Evolutionary conservation across 1,139 yeast species (phyloP).

Genomic region (Meyerozyma carpophila): DNA sequence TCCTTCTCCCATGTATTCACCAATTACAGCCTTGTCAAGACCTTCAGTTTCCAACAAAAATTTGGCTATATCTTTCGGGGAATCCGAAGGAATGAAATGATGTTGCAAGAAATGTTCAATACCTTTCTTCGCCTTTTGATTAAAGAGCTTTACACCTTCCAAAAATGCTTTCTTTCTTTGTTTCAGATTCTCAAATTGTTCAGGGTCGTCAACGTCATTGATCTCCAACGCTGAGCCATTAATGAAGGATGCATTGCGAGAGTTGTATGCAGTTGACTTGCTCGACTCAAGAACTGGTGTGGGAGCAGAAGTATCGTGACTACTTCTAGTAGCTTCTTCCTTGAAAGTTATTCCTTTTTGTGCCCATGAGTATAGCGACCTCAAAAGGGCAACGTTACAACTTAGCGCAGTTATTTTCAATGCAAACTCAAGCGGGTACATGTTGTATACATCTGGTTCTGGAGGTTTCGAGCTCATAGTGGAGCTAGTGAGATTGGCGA

Average conservation of each 20-base stretch:
- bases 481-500: conserved; percentile 72
- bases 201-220: conserved; percentile 62
- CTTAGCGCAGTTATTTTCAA: conserved; percentile 77
- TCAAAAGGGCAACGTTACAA: conserved; percentile 75
- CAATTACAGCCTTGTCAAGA: conserved; percentile 77
- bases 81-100: conserved; percentile 56
- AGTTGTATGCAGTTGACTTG: conserved; percentile 21
- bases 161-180: conserved; percentile 76
- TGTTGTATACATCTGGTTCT: conserved; percentile 48
- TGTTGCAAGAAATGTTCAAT: conserved; percentile 54
- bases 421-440: conserved; percentile 75
- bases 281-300: conserved; percentile 34
- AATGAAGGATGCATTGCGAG: conserved; percentile 30
- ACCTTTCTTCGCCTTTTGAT: conserved; percentile 81
- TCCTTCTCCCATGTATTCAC: conserved; percentile 92
- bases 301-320: conserved; percentile 9
- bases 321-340: conserved; percentile 4
- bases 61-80: conserved; percentile 65
- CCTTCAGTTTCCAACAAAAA: conserved; percentile 76
- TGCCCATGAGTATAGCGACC: conserved; percentile 85
- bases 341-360: conserved; percentile 52
- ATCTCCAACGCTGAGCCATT: conserved; percentile 14
- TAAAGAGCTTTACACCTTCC: conserved; percentile 76
- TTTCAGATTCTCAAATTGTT: conserved; percentile 80
- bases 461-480: conserved; percentile 60